phyloP scores from a whole-genome alignment of 208 protist genomes.

The Leishmania martiniquensis region DNA sequence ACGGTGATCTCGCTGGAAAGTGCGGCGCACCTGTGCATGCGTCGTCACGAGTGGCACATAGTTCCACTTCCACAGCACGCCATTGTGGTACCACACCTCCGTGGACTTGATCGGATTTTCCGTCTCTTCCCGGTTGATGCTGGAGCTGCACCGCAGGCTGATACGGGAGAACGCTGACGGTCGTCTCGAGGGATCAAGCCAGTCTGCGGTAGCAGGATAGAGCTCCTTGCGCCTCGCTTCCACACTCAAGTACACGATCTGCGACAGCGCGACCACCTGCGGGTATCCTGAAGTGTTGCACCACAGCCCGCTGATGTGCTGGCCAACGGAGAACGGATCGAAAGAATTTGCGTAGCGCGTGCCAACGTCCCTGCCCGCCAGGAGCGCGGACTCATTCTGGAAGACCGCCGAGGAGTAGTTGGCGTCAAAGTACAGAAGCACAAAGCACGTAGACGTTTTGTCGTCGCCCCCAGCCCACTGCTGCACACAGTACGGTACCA shows the following conservation, averaged over 20 bases:
- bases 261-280: slow-evolving; percentile 61
- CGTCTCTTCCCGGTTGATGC: slow-evolving; percentile 60
- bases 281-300: slow-evolving; percentile 43
- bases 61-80: slow-evolving; percentile 51
- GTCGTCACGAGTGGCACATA: slow-evolving; percentile 70
- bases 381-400: slow-evolving; percentile 41
- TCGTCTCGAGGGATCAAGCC: slow-evolving; percentile 34
- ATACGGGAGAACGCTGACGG: slow-evolving; percentile 29
- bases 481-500: slow-evolving; percentile 56
- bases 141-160: slow-evolving; percentile 64
- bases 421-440: slow-evolving; percentile 79
- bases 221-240: slow-evolving; percentile 30
- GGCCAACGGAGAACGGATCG: slow-evolving; percentile 47
- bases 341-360: slow-evolving; percentile 57
- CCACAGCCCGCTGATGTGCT: slow-evolving; percentile 38
- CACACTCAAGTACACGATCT: slow-evolving; percentile 39
- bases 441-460: slow-evolving; percentile 50
- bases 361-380: slow-evolving; percentile 41
- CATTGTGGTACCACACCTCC: slow-evolving; percentile 60
- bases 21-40: slow-evolving; percentile 16
- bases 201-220: slow-evolving; percentile 40
- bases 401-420: slow-evolving; percentile 67
- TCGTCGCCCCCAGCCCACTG: not conserved
- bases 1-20: slow-evolving; percentile 45
- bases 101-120: slow-evolving; percentile 57